Conservation (phyloP, 768 basidiomycete species). For the Leccinellum rugosiceps region DNA sequence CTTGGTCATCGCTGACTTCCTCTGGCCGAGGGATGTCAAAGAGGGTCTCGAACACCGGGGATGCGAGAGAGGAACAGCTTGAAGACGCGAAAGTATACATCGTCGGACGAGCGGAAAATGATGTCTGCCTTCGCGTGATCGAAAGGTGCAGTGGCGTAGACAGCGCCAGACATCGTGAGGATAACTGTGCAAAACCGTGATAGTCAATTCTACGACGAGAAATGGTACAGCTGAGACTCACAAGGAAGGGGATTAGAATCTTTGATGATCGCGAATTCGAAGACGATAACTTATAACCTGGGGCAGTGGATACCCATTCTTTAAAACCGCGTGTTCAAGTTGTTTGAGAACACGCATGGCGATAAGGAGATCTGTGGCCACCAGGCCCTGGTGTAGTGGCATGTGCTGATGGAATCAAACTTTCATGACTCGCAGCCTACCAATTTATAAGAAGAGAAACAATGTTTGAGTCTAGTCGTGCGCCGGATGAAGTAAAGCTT, state of each 20-base stretch:
- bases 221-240: not conserved
- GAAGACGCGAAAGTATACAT: conserved; percentile 30
- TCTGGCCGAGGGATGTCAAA: conserved; percentile 29
- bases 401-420: too few species aligned
- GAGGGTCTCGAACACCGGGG: conserved; percentile 32
- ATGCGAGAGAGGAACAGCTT: conserved; percentile 32
- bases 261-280: not conserved
- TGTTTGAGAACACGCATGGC: too few species aligned
- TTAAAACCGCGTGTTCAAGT: not conserved
- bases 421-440: not conserved
- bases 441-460: too few species aligned
- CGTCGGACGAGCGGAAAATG: conserved; percentile 25
- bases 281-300: not conserved
- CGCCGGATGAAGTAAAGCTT: too few species aligned
- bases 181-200: not conserved
- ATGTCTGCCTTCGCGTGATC: conserved; percentile 19
- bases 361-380: too few species aligned
- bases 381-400: too few species aligned
- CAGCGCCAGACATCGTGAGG: not conserved
- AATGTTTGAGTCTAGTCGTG: too few species aligned
- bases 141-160: conserved; percentile 15
- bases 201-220: not conserved
- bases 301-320: not conserved
- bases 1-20: conserved; percentile 4
- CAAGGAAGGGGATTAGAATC: not conserved